Evolutionary conservation across 768 basidiomycete species (phyloP).

Genomic region (Naganishia vaughanmartiniae): DNA sequence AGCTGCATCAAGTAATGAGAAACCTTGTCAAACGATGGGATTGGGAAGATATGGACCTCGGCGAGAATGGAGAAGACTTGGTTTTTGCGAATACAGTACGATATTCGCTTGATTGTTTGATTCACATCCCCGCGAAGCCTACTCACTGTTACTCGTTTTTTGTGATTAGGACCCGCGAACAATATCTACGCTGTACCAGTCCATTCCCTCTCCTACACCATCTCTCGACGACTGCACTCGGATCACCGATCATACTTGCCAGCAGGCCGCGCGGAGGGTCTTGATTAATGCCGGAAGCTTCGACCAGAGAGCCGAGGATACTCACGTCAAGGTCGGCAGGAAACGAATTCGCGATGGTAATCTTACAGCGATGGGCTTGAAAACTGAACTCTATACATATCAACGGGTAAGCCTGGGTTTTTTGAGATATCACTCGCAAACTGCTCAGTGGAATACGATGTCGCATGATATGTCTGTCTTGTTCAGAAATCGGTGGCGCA

Average conservation of each 20-base stretch:
- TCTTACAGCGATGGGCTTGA: conserved; percentile 9
- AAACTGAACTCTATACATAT: conserved; percentile 1
- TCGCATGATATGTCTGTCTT: no score
- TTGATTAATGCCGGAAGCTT: background rate
- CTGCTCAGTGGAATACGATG: background rate
- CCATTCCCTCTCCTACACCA: conserved; percentile 11
- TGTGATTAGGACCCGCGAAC: conserved; percentile 9
- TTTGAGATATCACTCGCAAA: background rate
- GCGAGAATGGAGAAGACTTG: background rate
- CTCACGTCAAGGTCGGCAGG: background rate
- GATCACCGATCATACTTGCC: background rate
- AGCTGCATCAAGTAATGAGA: background rate
- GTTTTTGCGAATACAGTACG: conserved; percentile 4
- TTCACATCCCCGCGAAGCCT: background rate
- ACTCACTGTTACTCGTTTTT: background rate
- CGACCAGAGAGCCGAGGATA: no score
- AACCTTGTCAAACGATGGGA: background rate
- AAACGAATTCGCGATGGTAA: background rate
- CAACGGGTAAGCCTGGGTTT: conserved; percentile 13
- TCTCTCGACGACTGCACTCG: background rate
- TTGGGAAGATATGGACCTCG: background rate
- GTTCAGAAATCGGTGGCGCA: conserved; percentile 18
- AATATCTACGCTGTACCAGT: conserved; percentile 20
- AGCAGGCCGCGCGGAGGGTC: background rate
- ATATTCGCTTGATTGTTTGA: no score